Percentiles rank a stretch among this genome's conserved stretches.
Conservation (phyloP, 352 stramenopile genomes). For the Globisporangium takayamanum region DNA sequence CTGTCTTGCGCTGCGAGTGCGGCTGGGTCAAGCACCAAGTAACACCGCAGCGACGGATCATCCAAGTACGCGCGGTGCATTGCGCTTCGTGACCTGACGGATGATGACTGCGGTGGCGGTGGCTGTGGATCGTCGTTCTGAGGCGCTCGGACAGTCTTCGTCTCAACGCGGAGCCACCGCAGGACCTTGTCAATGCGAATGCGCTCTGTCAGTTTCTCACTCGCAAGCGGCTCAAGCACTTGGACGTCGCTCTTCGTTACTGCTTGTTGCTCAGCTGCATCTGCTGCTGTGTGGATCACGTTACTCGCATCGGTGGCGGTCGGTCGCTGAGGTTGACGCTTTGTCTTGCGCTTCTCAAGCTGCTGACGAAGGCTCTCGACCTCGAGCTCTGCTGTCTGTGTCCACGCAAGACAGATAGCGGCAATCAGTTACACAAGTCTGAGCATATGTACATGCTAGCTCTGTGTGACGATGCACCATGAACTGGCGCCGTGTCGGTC, state of each 20-base stretch:
- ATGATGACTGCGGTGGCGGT: too few relatives aligned
- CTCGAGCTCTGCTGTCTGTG: conserved; percentile 7
- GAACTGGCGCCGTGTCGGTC: conserved; percentile 15
- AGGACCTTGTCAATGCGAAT: conserved; percentile 28
- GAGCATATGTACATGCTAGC: too few relatives aligned
- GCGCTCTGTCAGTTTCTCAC: conserved; percentile 16
- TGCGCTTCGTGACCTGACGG: too few relatives aligned
- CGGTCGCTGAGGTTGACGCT: not conserved
- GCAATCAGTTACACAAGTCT: not conserved
- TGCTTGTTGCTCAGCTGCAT: not conserved
- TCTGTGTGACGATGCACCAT: conserved; percentile 7
- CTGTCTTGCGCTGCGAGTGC: conserved; percentile 1
- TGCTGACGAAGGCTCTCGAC: conserved; percentile 4
- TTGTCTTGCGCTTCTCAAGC: not conserved
- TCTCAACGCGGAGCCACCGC: conserved; percentile 24
- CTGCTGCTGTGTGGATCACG: not conserved
- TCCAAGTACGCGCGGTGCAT: conserved; percentile 16
- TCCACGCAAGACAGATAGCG: not conserved
- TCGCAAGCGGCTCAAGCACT: conserved; percentile 11
- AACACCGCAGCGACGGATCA: conserved; percentile 20
- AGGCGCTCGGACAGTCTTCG: not conserved
- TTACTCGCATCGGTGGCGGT: not conserved
- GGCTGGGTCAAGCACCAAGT: conserved; percentile 18
- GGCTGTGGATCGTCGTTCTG: not conserved
- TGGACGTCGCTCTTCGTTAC: not conserved